Conservation (phyloP, 768 basidiomycete species). For the Pleurotus tuoliensis region DNA sequence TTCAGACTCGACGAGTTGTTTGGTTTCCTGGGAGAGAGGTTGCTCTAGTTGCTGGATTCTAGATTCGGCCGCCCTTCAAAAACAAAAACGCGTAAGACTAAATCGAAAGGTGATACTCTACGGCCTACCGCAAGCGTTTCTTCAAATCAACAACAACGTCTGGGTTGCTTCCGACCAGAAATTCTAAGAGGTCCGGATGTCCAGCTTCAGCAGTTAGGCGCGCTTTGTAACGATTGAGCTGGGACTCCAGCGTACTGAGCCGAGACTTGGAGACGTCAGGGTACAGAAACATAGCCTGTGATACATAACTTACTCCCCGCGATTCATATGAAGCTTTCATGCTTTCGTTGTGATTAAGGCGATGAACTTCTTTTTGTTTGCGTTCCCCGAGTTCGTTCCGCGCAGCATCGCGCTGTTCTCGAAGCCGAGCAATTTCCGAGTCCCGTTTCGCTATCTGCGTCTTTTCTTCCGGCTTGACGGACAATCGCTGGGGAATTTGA, state of each 20-base stretch:
- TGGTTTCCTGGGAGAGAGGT: conserved; percentile 47
- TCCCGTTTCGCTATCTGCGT: conserved; percentile 59
- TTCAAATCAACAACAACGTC: conserved; percentile 49
- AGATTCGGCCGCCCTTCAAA: conserved; percentile 46
- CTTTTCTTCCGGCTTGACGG: conserved; percentile 58
- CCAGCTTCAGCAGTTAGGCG: conserved; percentile 72
- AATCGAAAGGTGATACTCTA: neutral
- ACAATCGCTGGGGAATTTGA: conserved; percentile 1
- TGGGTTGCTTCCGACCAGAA: conserved; percentile 56
- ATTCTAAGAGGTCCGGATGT: conserved; percentile 67
- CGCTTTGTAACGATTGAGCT: conserved; percentile 68
- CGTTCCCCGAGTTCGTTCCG: conserved; percentile 65
- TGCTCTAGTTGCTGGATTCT: conserved; percentile 49
- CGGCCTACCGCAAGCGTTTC: conserved; percentile 49
- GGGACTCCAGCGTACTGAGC: conserved; percentile 64
- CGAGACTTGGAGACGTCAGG: conserved; percentile 51
- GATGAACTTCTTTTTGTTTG: conserved; percentile 58
- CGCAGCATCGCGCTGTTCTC: conserved; percentile 69
- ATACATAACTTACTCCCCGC: conserved; percentile 40
- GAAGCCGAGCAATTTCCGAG: conserved; percentile 60
- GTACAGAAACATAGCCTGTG: neutral
- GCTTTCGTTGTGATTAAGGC: conserved; percentile 57
- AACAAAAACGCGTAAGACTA: neutral
- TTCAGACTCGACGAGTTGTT: conserved; percentile 45
- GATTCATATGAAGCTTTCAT: conserved; percentile 61